These are phyloP conservation scores for Acarospora socialis DNA, from an alignment of 2,329 filamentous ascomycete species.

Conservation along the genomic window DNA sequence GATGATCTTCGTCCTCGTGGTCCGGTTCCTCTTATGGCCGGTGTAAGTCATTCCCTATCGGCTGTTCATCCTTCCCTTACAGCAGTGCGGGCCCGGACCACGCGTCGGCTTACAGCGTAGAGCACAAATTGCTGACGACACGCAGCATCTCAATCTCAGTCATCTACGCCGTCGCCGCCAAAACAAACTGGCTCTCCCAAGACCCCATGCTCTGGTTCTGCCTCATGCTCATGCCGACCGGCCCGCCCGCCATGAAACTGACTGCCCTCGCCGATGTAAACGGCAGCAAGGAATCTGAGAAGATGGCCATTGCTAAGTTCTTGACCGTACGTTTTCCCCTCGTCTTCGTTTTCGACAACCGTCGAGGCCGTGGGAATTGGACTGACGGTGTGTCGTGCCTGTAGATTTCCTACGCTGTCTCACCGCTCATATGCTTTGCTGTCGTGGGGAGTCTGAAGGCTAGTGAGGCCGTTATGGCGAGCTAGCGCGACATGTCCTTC, in stretches of 20 bases:
- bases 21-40: slow-evolving; percentile 50
- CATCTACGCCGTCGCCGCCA: slow-evolving; percentile 41
- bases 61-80: too few relatives aligned
- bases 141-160: slow-evolving; percentile 35
- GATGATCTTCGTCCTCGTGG: slow-evolving; percentile 36
- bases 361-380: too few relatives aligned
- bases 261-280: slow-evolving; percentile 33
- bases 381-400: neutral
- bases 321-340: slow-evolving; percentile 26
- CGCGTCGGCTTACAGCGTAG: too few relatives aligned
- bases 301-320: slow-evolving; percentile 40
- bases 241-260: slow-evolving; percentile 41
- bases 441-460: slow-evolving; percentile 31
- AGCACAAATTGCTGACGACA: too few relatives aligned
- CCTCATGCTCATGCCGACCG: slow-evolving; percentile 46
- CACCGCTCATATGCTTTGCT: slow-evolving; percentile 29
- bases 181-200: slow-evolving; percentile 35
- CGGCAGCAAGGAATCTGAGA: slow-evolving; percentile 31
- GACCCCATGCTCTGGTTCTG: slow-evolving; percentile 55
- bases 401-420: slow-evolving; percentile 29
- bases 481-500: too few relatives aligned
- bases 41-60: slow-evolving; percentile 18
- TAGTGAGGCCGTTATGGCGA: slow-evolving; percentile 19
- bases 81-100: too few relatives aligned
- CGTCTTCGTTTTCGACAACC: too few relatives aligned